A percentile compares a stretch with the other conserved stretches of the same genome.
Evolutionary conservation across 164 flowering plant species (phyloP).

Genomic region (Magnolia changhungtana): DNA sequence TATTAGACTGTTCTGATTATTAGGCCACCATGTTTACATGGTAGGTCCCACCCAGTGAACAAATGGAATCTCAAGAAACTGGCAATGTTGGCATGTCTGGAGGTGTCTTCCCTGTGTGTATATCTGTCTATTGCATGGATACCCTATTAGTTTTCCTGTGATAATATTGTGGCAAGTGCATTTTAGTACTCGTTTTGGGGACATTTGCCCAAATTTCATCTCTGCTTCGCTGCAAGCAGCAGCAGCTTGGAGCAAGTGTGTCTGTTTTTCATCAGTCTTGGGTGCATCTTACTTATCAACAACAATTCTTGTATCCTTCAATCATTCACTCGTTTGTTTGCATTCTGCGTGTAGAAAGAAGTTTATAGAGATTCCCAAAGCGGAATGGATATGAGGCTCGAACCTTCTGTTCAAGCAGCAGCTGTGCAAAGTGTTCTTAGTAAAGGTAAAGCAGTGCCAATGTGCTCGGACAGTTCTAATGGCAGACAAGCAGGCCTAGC

Average conservation of each 20-base stretch:
- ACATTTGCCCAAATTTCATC: neutral
- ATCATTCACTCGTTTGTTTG: neutral
- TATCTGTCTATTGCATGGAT: no score
- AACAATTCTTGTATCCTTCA: no score
- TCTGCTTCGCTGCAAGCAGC: neutral
- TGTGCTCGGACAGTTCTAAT: slow-evolving; percentile 3
- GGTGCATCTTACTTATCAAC: neutral
- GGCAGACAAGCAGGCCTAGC: neutral
- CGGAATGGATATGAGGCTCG: slow-evolving; percentile 9
- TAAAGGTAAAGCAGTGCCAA: slow-evolving; percentile 11
- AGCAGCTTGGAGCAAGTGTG: neutral
- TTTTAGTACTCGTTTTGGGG: neutral
- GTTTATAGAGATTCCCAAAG: slow-evolving; percentile 8
- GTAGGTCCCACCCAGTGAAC: no score
- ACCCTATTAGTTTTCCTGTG: no score
- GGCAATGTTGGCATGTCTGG: no score
- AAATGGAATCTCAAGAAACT: no score
- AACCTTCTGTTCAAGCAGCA: slow-evolving; percentile 4
- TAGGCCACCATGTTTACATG: no score
- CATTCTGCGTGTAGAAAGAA: slow-evolving; percentile 29
- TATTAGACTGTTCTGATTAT: no score
- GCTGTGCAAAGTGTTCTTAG: slow-evolving; percentile 3
- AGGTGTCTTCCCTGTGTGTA: no score
- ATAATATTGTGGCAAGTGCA: no score
- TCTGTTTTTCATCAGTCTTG: neutral